Conservation (phyloP, 2,329 filamentous ascomycete genomes). For the Phialophora expanda region DNA sequence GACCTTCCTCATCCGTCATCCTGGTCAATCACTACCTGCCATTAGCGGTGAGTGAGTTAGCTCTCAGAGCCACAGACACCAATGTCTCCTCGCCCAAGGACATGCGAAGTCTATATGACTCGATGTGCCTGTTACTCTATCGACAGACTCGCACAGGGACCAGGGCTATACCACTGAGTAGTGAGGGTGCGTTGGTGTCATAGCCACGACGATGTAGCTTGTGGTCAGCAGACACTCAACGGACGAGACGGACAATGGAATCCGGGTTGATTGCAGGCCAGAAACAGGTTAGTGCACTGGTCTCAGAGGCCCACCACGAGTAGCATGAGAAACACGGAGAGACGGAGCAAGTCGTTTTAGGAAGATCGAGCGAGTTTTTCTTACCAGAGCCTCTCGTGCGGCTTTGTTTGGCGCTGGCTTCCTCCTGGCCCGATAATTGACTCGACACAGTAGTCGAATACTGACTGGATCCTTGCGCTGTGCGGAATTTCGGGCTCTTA, state of each 20-base stretch:
- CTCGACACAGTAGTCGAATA: background rate
- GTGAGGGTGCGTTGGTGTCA: background rate
- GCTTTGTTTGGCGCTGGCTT: background rate
- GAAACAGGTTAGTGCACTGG: conserved; percentile 10
- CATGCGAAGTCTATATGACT: background rate
- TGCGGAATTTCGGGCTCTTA: conserved; percentile 17
- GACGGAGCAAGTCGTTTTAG: conserved; percentile 29
- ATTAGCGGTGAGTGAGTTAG: background rate
- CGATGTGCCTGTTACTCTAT: background rate
- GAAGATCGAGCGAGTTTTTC: conserved; percentile 23
- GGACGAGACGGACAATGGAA: background rate
- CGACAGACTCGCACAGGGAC: background rate
- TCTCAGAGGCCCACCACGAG: conserved; percentile 5
- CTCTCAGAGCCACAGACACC: background rate
- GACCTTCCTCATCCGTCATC: conserved; percentile 2
- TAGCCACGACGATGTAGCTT: background rate
- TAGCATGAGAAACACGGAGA: conserved; percentile 23
- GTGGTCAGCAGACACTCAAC: background rate
- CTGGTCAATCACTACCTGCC: background rate
- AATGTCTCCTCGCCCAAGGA: background rate
- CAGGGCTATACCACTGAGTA: background rate
- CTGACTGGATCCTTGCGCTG: background rate
- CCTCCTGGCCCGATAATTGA: background rate
- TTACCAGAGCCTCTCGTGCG: conserved; percentile 5
- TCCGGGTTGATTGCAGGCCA: background rate